Evolutionary conservation across 2,329 filamentous ascomycete species (phyloP).

Genomic region (Pseudogymnoascus sp.): DNA sequence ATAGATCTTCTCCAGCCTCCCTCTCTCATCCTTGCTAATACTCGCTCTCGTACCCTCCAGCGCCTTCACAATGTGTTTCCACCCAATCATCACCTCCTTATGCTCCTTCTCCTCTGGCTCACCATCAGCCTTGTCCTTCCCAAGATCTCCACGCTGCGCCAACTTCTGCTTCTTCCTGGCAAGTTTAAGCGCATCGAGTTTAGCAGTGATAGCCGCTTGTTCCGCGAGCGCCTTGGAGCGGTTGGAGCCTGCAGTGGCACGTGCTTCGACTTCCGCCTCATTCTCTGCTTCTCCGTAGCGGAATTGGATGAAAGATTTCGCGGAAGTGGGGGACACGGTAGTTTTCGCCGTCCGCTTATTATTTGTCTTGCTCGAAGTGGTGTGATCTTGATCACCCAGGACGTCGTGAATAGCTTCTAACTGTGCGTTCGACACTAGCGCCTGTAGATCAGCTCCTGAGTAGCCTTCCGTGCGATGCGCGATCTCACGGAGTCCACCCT

Average conservation of each 20-base stretch:
- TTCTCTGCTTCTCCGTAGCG: conserved; percentile 61
- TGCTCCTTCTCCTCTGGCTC: conserved; percentile 30
- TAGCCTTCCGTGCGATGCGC: conserved; percentile 79
- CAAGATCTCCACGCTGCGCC: conserved; percentile 19
- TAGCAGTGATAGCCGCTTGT: conserved; percentile 69
- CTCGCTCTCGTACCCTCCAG: conserved; percentile 71
- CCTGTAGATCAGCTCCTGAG: conserved; percentile 89
- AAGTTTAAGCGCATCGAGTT: conserved; percentile 70
- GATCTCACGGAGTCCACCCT: conserved; percentile 59
- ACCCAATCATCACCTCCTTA: conserved; percentile 72
- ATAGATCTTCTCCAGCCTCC: conserved; percentile 72
- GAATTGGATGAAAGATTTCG: conserved; percentile 69
- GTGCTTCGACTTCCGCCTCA: conserved; percentile 33
- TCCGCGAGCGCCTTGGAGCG: conserved; percentile 57
- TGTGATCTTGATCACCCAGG: conserved; percentile 53
- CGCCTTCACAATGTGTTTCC: conserved; percentile 74
- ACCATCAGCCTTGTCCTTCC: conserved; percentile 20
- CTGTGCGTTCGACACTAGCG: conserved; percentile 91
- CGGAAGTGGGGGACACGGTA: conserved; percentile 15
- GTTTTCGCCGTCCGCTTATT: conserved; percentile 18
- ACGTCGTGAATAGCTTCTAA: conserved; percentile 95
- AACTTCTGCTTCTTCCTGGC: conserved; percentile 43
- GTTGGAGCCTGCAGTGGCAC: conserved; percentile 38
- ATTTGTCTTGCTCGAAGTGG: conserved; percentile 25
- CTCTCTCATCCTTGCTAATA: conserved; percentile 71